phyloP scores from a whole-genome alignment of 2,329 filamentous ascomycete species.

The Nigrospora sphaerica region DNA sequence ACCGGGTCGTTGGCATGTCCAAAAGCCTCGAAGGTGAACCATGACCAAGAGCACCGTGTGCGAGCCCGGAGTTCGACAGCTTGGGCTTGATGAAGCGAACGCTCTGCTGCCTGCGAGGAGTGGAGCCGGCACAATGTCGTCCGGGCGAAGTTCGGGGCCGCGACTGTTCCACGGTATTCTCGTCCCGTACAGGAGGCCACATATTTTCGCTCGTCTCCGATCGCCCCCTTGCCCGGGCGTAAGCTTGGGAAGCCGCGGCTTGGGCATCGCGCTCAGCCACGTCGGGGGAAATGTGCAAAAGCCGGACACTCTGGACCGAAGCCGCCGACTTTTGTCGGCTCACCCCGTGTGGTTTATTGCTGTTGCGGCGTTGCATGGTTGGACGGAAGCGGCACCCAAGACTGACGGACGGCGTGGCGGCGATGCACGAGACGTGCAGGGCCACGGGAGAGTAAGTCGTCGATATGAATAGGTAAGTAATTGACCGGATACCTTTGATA shows the following conservation, averaged over 20 bases:
- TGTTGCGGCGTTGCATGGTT: conserved; percentile 43
- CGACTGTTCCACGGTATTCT: conserved; percentile 5
- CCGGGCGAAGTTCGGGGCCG: conserved; percentile 9
- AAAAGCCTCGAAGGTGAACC: conserved; percentile 1
- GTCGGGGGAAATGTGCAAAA: conserved; percentile 41
- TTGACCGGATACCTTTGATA: too few species aligned
- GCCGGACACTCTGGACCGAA: conserved; percentile 36
- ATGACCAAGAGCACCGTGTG: neutral
- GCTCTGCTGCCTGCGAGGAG: conserved; percentile 41
- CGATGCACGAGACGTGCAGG: too few species aligned
- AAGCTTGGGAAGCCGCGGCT: conserved; percentile 56
- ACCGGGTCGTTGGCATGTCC: conserved; percentile 1
- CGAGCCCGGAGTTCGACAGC: neutral
- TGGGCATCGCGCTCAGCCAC: conserved; percentile 52
- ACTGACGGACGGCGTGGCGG: too few species aligned
- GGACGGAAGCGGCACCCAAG: too few species aligned
- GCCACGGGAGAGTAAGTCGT: too few species aligned
- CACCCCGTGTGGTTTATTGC: conserved; percentile 35
- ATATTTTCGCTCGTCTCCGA: conserved; percentile 24
- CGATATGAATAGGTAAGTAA: too few species aligned
- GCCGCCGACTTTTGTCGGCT: conserved; percentile 47
- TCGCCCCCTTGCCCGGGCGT: conserved; percentile 40
- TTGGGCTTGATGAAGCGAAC: conserved; percentile 40
- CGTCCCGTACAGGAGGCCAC: conserved; percentile 24
- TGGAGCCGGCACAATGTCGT: conserved; percentile 11